phyloP scores from a whole-genome alignment of 2,329 filamentous ascomycete species.

The Fusarium sp. region DNA sequence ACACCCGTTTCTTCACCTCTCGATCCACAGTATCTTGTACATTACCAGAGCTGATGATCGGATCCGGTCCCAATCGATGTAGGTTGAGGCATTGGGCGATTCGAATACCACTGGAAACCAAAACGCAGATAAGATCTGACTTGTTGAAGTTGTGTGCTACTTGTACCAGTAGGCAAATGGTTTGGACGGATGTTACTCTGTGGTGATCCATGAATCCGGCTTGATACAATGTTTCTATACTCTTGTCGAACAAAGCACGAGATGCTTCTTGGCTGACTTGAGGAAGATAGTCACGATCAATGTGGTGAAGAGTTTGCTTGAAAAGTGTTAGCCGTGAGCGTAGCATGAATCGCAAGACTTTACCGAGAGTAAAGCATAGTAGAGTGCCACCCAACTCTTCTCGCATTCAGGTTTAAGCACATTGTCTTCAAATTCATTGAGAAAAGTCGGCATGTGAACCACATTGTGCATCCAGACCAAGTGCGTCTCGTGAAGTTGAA shows the following conservation, averaged over 20 bases:
- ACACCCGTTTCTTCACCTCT: not conserved
- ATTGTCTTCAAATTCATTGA: not conserved
- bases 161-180: not conserved
- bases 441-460: not conserved
- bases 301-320: conserved; percentile 2
- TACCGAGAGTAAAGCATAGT: conserved; percentile 6
- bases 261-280: not conserved
- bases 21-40: not conserved
- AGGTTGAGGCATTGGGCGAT: not conserved
- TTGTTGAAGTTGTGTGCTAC: conserved; percentile 7
- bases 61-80: not conserved
- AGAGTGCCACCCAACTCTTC: not conserved
- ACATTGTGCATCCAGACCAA: conserved; percentile 8
- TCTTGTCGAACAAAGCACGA: not conserved
- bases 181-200: not conserved
- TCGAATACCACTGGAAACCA: not conserved
- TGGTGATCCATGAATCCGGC: conserved; percentile 7
- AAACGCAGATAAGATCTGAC: not conserved
- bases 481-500: not conserved
- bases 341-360: not conserved
- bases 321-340: not conserved
- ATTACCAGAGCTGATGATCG: accelerated
- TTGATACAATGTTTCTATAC: not conserved
- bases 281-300: not conserved
- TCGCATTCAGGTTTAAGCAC: not conserved